A percentile compares a stretch with the other conserved stretches of the same genome.
These are phyloP conservation scores for Mycena floridula DNA, from an alignment of 768 basidiomycete genomes.

Conservation along the genomic window DNA sequence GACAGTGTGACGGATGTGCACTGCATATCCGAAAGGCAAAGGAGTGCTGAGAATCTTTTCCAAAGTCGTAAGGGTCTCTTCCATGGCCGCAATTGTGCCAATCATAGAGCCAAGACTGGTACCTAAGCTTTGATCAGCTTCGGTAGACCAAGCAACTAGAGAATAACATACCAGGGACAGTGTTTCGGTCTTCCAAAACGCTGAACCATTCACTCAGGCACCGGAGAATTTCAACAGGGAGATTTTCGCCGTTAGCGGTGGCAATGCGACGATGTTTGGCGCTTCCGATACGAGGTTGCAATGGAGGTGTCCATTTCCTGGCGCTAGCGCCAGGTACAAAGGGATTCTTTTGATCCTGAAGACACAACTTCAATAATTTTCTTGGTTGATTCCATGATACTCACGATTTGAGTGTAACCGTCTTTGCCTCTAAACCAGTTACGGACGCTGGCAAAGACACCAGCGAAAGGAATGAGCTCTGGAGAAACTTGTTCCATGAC, in stretches of 20 bases:
- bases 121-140: slow-evolving; percentile 21
- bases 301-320: slow-evolving; percentile 30
- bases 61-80: slow-evolving; percentile 46
- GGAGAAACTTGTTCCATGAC: slow-evolving; percentile 13
- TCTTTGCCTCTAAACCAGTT: slow-evolving; percentile 3
- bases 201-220: slow-evolving; percentile 55
- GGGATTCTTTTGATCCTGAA: slow-evolving; percentile 5
- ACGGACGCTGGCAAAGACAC: slow-evolving; percentile 9
- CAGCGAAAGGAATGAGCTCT: slow-evolving; percentile 22
- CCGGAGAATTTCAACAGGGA: slow-evolving; percentile 50
- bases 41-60: slow-evolving; percentile 61
- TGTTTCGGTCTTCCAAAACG: slow-evolving; percentile 51
- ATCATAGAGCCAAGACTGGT: slow-evolving; percentile 46
- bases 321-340: slow-evolving; percentile 8
- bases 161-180: slow-evolving; percentile 41
- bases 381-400: background rate
- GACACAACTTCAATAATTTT: background rate
- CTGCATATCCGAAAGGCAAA: slow-evolving; percentile 58
- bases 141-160: background rate
- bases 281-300: slow-evolving; percentile 20
- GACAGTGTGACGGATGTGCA: slow-evolving; percentile 59
- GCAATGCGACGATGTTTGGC: slow-evolving; percentile 29
- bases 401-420: background rate
- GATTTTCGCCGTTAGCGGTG: slow-evolving; percentile 41
- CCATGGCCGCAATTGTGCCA: slow-evolving; percentile 41